Conservation (phyloP, 805 yeast species). For the Blastobotrys attinorum region DNA sequence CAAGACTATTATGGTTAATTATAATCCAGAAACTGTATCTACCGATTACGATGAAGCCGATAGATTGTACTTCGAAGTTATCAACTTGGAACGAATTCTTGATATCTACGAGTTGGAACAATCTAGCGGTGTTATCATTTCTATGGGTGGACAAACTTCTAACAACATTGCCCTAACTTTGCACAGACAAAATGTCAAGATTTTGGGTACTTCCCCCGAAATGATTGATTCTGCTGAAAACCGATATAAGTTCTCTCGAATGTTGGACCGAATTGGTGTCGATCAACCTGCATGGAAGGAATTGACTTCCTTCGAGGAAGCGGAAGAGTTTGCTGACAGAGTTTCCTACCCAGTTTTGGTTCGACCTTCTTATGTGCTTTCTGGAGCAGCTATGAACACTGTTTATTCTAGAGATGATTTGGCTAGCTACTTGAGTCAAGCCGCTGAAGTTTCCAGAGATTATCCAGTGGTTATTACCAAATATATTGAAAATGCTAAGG, state of each 20-base stretch:
- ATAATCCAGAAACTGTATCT: conserved; percentile 98
- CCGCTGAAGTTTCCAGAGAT: conserved; percentile 95
- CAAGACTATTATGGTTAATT: conserved; percentile 94
- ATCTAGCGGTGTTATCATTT: conserved; percentile 84
- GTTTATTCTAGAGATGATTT: conserved; percentile 85
- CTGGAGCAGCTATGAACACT: conserved; percentile 99
- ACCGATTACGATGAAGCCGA: conserved; percentile 98
- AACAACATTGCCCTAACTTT: conserved; percentile 91
- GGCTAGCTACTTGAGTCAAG: conserved; percentile 81
- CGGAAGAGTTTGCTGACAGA: conserved; percentile 82
- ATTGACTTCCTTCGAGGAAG: conserved; percentile 85
- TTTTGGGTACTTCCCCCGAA: conserved; percentile 94
- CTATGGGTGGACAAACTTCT: conserved; percentile 99
- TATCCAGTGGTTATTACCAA: conserved; percentile 97
- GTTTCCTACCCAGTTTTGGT: conserved; percentile 93
- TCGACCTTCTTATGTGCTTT: conserved; percentile 93
- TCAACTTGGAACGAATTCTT: conserved; percentile 85
- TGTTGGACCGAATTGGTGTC: conserved; percentile 92
- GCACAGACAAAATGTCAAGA: conserved; percentile 90
- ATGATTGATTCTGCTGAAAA: conserved; percentile 98
- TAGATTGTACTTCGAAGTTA: conserved; percentile 90
- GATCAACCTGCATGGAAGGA: conserved; percentile 99
- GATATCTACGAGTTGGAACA: conserved; percentile 91
- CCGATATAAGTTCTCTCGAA: conserved; percentile 94
- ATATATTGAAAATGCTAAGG: conserved; percentile 94